phyloP scores from a whole-genome alignment of 1,284 basidiomycete species.

The Blastosporella zonata region DNA sequence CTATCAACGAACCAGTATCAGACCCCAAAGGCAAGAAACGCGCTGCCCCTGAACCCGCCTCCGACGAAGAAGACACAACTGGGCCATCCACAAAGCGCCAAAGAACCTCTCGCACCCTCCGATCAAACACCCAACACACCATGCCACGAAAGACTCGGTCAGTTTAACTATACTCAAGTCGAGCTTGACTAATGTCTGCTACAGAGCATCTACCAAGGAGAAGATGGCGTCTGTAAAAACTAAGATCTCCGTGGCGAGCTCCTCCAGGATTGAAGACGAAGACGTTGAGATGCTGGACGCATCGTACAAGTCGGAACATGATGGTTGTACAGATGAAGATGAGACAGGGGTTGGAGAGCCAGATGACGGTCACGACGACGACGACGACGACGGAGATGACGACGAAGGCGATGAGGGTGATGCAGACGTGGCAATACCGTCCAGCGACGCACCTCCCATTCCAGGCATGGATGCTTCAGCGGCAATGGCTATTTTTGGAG shows the following conservation, averaged over 20 bases:
- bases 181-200: slow-evolving; percentile 20
- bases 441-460: slow-evolving; percentile 41
- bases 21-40: slow-evolving; percentile 85
- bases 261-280: slow-evolving; percentile 62
- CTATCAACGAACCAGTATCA: slow-evolving; percentile 70
- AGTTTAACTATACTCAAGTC: slow-evolving; percentile 20
- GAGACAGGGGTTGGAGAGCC: slow-evolving; percentile 30
- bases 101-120: slow-evolving; percentile 61
- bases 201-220: slow-evolving; percentile 45
- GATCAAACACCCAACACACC: slow-evolving; percentile 51
- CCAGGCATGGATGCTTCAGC: slow-evolving; percentile 70
- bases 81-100: slow-evolving; percentile 57
- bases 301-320: slow-evolving; percentile 55
- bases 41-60: slow-evolving; percentile 63
- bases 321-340: slow-evolving; percentile 40
- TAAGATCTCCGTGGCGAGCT: slow-evolving; percentile 57
- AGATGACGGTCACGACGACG: slow-evolving; percentile 42
- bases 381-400: slow-evolving; percentile 48
- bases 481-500: slow-evolving; percentile 80
- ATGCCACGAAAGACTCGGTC: slow-evolving; percentile 78
- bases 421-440: slow-evolving; percentile 37
- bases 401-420: slow-evolving; percentile 37
- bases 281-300: slow-evolving; percentile 76
- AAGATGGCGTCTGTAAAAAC: slow-evolving; percentile 56
- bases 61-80: slow-evolving; percentile 57